phyloP scores from a whole-genome alignment of 495 filamentous ascomycete genomes.

The Talaromyces liani region DNA sequence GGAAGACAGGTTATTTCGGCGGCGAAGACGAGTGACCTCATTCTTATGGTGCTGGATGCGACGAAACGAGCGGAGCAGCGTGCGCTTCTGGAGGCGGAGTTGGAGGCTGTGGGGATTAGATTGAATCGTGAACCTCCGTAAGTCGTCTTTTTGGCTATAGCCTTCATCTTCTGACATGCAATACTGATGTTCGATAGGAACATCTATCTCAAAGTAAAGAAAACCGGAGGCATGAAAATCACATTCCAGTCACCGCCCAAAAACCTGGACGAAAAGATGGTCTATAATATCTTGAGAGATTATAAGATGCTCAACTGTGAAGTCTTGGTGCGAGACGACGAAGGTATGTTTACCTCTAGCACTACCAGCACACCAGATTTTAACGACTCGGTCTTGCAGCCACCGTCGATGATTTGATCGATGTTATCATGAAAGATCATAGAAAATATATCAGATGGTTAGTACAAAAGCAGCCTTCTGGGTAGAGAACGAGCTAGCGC shows the following conservation, averaged over 20 bases:
- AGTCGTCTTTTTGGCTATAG: conserved; percentile 17
- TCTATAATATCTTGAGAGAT: conserved; percentile 92
- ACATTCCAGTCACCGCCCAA: conserved; percentile 89
- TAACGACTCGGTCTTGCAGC: conserved; percentile 32
- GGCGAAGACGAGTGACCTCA: conserved; percentile 96
- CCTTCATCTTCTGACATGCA: not conserved
- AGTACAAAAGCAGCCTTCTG: conserved; percentile 3
- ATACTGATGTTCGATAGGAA: conserved; percentile 50
- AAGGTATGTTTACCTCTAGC: conserved; percentile 42
- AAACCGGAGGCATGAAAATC: conserved; percentile 97
- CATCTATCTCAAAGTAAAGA: conserved; percentile 97
- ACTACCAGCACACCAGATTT: not conserved
- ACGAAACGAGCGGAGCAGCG: conserved; percentile 96
- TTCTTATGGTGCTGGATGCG: conserved; percentile 95
- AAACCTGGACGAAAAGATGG: conserved; percentile 90
- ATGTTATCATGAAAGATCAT: conserved; percentile 98
- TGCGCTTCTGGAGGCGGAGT: conserved; percentile 79
- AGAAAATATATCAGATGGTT: conserved; percentile 90
- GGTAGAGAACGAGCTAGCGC: conserved; percentile 6
- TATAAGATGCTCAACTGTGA: conserved; percentile 99
- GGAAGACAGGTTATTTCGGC: conserved; percentile 96
- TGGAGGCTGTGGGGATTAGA: conserved; percentile 94
- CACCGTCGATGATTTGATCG: conserved; percentile 97
- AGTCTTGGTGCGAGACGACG: conserved; percentile 88
- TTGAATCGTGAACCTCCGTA: conserved; percentile 90